These are phyloP conservation scores for Inga leiocalycina DNA, from an alignment of 306 rosid species.

Conservation along the genomic window DNA sequence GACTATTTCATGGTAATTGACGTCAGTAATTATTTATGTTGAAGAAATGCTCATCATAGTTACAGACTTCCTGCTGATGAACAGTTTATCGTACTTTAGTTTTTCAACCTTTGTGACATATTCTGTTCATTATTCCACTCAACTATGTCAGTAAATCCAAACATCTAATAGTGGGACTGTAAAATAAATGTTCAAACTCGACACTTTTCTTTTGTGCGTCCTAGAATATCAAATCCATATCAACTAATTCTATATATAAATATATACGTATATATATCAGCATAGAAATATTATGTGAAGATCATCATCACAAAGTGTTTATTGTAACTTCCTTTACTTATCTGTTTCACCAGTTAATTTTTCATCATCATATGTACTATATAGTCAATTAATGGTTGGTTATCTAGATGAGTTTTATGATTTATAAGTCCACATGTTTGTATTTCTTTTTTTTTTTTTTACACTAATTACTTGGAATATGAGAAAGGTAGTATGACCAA, in stretches of 20 bases:
- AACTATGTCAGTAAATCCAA: neutral
- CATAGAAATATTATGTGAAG: too few species aligned
- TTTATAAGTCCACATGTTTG: too few species aligned
- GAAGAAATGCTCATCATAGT: constrained; percentile 7
- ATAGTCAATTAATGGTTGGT: too few species aligned
- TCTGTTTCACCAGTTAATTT: too few species aligned
- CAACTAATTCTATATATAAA: neutral
- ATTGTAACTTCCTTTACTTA: too few species aligned
- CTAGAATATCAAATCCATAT: constrained; percentile 4
- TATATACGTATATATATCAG: too few species aligned
- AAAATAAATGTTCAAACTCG: neutral
- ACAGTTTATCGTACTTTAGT: neutral
- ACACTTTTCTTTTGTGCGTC: neutral
- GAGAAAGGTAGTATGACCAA: too few species aligned
- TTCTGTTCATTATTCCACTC: constrained; percentile 12
- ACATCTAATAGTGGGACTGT: neutral
- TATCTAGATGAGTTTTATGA: too few species aligned
- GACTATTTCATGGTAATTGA: constrained; percentile 29
- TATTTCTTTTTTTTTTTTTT: too few species aligned
- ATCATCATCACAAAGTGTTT: too few species aligned
- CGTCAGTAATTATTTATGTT: constrained; percentile 22
- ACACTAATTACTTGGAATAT: too few species aligned
- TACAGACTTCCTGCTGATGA: neutral
- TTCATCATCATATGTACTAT: too few species aligned
- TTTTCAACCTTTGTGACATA: neutral